Conservation (phyloP, 1,139 yeast genomes). For the Trichomonascaceae sp. region DNA sequence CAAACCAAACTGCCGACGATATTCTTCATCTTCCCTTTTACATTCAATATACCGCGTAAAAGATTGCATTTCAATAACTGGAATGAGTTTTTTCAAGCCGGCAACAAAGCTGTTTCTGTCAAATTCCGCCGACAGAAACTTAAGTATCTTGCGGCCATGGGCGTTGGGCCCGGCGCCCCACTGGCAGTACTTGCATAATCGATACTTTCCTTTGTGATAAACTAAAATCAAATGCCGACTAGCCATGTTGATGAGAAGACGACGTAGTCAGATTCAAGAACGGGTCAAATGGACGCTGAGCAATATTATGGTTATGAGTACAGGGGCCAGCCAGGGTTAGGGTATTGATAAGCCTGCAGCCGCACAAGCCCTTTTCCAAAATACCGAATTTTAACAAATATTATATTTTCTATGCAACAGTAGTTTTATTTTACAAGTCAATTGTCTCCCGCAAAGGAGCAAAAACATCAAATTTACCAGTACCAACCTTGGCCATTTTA, state of each 20-base stretch:
- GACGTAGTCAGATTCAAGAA: no score
- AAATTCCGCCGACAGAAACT: background rate
- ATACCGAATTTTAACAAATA: background rate
- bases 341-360: no score
- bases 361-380: no score
- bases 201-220: background rate
- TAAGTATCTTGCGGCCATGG: background rate
- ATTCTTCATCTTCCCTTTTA: background rate
- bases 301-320: background rate
- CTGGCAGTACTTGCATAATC: background rate
- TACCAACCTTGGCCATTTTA: constrained; percentile 85
- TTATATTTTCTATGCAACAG: background rate
- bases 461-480: constrained; percentile 84
- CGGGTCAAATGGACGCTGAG: no score
- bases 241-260: no score
- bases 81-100: background rate
- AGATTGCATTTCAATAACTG: background rate
- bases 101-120: background rate
- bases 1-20: no score
- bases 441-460: constrained; percentile 4
- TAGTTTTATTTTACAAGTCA: background rate
- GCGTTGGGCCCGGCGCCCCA: background rate
- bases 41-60: background rate
- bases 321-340: no score
- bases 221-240: background rate